Base-by-base conservation (phyloP, 2,329 filamentous ascomycete species). In the Fusarium sp. region DNA sequence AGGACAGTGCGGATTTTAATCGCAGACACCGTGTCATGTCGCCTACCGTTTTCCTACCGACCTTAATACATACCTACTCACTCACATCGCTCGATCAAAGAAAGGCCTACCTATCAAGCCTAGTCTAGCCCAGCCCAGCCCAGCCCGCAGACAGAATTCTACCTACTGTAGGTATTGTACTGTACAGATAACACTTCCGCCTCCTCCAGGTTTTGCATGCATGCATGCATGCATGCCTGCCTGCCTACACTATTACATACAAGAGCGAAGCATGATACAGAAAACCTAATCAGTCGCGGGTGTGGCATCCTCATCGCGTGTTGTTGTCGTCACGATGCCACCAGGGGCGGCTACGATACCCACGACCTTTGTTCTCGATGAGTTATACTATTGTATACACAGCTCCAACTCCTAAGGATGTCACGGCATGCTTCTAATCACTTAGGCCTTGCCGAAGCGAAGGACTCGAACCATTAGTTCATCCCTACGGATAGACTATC, bases 191-290 rank as follows among this genome's bases (percentile, higher is more conserved):
- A 23, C 18, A 46, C 28, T 8, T 62, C 55, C 64, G 47, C 57
- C 59, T 67, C 63, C 72, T 73, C 69, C 72, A 69, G 66, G 64
- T 73, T 74, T 73, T 57, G 70, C 69, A 74, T 73, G 67, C 23
- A 23, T 23, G 23, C 23, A 23, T 23, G 23, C 61, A 49, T 34
- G 45, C 44, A 31, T 18, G 23, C 23, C 3, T 23, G 6, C 23
- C 23, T 23, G 23, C 23, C 23, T 23, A 23, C 23, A 23, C 23
- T 23, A 23, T 23, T 40, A 40, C 38, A 70, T 69, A 70, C 64
- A 64, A 62, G 47, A 57, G 23, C 23, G 23, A 23, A 23, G 63
- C 62, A 67, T 70, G 60, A 63, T 42, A 56, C 65, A 65, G 63
- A 70, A 23, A 74, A 74, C 72, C 65, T 73, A 75, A 74, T 74